Conservation (phyloP, 2,329 filamentous ascomycete genomes). For the Fusarium duplospermum region DNA sequence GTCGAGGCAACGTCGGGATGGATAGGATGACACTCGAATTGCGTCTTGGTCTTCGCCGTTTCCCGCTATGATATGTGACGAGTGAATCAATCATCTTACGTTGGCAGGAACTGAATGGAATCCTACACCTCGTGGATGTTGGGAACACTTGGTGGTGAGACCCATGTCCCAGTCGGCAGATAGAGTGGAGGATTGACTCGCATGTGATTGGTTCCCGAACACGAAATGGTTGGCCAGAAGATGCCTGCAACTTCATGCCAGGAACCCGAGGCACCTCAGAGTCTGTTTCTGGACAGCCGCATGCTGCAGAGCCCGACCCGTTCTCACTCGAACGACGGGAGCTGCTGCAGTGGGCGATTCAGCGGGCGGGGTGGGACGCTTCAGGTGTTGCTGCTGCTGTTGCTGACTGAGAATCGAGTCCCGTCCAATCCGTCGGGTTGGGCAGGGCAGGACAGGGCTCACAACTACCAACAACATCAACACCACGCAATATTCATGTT, state of each 20-base stretch:
- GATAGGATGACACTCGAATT: not conserved
- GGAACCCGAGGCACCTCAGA: conserved; percentile 32
- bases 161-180: conserved; percentile 3
- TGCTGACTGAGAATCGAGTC: not conserved
- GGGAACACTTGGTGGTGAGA: conserved; percentile 5
- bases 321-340: conserved; percentile 1
- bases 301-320: conserved; percentile 23
- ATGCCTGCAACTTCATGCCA: conserved; percentile 29
- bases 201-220: not conserved
- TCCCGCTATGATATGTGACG: not conserved
- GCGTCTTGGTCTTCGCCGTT: not conserved
- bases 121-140: conserved; percentile 7
- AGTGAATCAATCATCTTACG: conserved; percentile 4
- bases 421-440: not conserved
- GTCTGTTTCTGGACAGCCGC: conserved; percentile 33
- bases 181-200: not conserved
- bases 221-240: conserved; percentile 8
- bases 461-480: not conserved
- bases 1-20: not conserved
- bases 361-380: not conserved
- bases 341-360: conserved; percentile 7
- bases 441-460: not conserved
- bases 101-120: conserved; percentile 9
- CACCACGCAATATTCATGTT: not conserved
- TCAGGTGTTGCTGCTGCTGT: not conserved